A percentile compares a stretch with the other conserved stretches of the same genome.
These are phyloP conservation scores for Logfia minima DNA, from an alignment of 129 eudicot species.

Conservation along the genomic window DNA sequence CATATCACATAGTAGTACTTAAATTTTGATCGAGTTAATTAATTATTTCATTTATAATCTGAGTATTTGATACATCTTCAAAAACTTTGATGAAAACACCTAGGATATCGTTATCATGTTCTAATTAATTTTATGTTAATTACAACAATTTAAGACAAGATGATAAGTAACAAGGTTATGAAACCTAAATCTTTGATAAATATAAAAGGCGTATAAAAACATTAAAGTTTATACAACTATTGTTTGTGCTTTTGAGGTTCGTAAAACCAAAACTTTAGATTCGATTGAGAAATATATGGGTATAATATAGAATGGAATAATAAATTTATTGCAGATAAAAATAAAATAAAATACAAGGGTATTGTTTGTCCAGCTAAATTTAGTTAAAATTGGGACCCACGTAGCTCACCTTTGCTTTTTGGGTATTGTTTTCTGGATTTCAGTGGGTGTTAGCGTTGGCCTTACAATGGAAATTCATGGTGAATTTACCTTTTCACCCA, in stretches of 20 bases:
- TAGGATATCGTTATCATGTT: no score
- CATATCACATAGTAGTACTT: no score
- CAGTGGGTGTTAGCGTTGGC: slow-evolving; percentile 40
- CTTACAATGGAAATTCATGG: slow-evolving; percentile 32
- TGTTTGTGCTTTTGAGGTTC: background rate
- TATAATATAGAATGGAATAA: slow-evolving; percentile 19
- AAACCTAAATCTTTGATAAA: background rate
- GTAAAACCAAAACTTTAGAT: background rate
- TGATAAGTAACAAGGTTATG: no score
- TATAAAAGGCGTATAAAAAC: background rate
- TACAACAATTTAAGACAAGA: no score
- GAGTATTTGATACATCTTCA: no score
- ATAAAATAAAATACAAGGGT: slow-evolving; percentile 21
- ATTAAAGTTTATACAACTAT: background rate
- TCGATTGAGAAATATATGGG: background rate
- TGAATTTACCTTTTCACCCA: slow-evolving; percentile 39
- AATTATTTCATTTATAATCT: no score
- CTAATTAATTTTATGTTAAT: no score
- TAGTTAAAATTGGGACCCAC: slow-evolving; percentile 81
- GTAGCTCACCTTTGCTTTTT: slow-evolving; percentile 62
- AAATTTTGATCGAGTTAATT: no score
- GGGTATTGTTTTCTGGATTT: slow-evolving; percentile 43
- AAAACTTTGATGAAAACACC: no score
- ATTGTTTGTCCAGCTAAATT: slow-evolving; percentile 88
- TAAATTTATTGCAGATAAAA: slow-evolving; percentile 4